A percentile compares a stretch with the other conserved stretches of the same genome.
These are phyloP conservation scores for Aureobasidium sp. DNA, from an alignment of 2,329 filamentous ascomycete genomes.

Conservation along the genomic window DNA sequence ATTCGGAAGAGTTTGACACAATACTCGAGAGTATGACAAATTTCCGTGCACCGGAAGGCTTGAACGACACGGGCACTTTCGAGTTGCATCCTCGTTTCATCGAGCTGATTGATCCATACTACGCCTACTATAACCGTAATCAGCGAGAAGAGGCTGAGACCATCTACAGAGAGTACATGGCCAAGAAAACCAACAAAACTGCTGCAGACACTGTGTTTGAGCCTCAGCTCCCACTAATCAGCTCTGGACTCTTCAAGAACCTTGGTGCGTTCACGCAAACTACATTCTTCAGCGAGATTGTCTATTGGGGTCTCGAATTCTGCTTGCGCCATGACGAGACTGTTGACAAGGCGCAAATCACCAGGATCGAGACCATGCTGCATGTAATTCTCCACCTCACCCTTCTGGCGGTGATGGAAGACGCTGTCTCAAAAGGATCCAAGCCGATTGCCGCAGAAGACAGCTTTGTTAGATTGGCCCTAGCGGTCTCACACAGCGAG, in stretches of 20 bases:
- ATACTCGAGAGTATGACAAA: slow-evolving; percentile 81
- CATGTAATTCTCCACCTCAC: slow-evolving; percentile 86
- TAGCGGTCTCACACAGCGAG: not conserved
- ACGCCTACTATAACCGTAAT: slow-evolving; percentile 93
- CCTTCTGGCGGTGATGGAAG: slow-evolving; percentile 79
- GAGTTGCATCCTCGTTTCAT: slow-evolving; percentile 82
- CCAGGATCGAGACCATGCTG: slow-evolving; percentile 82
- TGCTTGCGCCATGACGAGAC: slow-evolving; percentile 61
- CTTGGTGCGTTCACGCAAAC: slow-evolving; percentile 76
- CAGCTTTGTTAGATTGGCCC: slow-evolving; percentile 17
- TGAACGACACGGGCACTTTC: slow-evolving; percentile 90
- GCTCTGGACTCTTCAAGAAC: slow-evolving; percentile 67
- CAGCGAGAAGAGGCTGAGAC: slow-evolving; percentile 92
- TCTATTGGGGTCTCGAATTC: slow-evolving; percentile 83
- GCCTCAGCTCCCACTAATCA: slow-evolving; percentile 70
- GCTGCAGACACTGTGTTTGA: slow-evolving; percentile 84
- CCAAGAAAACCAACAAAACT: slow-evolving; percentile 76
- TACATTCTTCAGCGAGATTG: slow-evolving; percentile 78
- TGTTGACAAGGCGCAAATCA: slow-evolving; percentile 69
- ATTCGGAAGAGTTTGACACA: slow-evolving; percentile 79
- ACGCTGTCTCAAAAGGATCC: slow-evolving; percentile 33
- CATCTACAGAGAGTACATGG: slow-evolving; percentile 79
- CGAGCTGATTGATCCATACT: slow-evolving; percentile 88
- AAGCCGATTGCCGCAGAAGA: slow-evolving; percentile 10
- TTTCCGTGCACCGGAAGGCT: slow-evolving; percentile 82